phyloP scores from a whole-genome alignment of 2,329 filamentous ascomycete genomes.

The Microsporum ferrugineum region DNA sequence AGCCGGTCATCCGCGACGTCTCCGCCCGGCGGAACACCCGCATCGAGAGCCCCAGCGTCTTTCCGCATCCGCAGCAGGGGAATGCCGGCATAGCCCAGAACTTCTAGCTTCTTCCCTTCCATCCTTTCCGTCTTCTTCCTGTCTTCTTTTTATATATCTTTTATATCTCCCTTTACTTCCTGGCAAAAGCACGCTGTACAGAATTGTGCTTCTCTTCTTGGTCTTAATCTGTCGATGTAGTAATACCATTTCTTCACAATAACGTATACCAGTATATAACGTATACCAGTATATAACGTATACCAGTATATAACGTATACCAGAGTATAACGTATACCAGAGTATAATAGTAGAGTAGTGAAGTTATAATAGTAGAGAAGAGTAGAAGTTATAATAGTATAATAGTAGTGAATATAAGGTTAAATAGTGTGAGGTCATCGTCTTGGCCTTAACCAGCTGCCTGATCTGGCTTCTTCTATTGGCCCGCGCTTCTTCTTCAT shows the following conservation, averaged over 20 bases:
- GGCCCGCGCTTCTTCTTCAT: not conserved
- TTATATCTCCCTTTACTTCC: not conserved
- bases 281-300: too few species aligned
- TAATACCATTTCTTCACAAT: not conserved
- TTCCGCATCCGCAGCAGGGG: constrained; percentile 46
- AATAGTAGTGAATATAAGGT: not conserved
- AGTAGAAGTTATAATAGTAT: not conserved
- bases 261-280: too few species aligned
- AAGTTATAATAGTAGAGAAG: not conserved
- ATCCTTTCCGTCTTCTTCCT: constrained; percentile 8
- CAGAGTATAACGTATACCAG: too few species aligned
- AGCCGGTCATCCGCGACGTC: constrained; percentile 86
- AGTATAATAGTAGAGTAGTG: too few species aligned
- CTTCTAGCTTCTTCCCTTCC: constrained; percentile 48
- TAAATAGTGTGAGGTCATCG: not conserved
- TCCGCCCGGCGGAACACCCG: constrained; percentile 83
- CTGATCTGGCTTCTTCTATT: not conserved
- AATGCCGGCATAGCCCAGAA: constrained; percentile 95
- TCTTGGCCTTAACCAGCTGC: not conserved
- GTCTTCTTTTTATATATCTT: not conserved
- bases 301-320: too few species aligned
- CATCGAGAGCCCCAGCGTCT: constrained; percentile 82
- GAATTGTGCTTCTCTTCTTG: not conserved
- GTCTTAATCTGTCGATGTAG: not conserved
- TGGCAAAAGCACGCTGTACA: not conserved